Base-by-base conservation (phyloP, 441 rosid species). In the Populus hybrid region DNA sequence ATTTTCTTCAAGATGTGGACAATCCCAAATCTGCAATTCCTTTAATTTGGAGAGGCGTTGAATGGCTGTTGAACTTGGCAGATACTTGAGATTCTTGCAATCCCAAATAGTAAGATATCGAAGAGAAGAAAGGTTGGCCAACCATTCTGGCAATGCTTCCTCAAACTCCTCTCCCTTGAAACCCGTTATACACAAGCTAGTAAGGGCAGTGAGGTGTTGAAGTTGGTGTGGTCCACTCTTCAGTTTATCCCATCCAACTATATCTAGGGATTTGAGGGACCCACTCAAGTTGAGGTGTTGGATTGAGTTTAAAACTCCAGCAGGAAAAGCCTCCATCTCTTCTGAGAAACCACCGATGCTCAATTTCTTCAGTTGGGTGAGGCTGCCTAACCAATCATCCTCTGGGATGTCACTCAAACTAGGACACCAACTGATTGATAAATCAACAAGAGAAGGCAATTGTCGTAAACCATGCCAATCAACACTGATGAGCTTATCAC, bases 91-190 rank as follows among this genome's bases (percentile, higher is more conserved):
- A 23, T 71, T 75, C 50, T 67, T 18, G 36, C 79, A 75, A 3
- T 16, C 24, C 24, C 24, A 24, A 24, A 75, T 24, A 4, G 57
- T 4, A 3, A 80, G 50, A 16, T 8, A 2, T 19, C 32, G 40
- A 53, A 80, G 82, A 50, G 76, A 80, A 7, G 79, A 71, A 18
- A 80, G 76, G 23, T 75, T 75, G 30, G 63, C 59, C 59, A 80
- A 26, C 79, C 79, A 71, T 2, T 67, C 64, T 16, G 82, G 82
- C 70, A 76, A 19, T 11, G 76, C 46, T 66, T 66, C 72, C 36
- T 24, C 24, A 24, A 24, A 24, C 24, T 24, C 24, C 24, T 75
- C 35, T 28, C 42, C 64, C 1, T 35, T 14, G 19, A 80, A 76
- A 3, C 18, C 24, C 42, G 3, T 1, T 75, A 76, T 71, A 1